phyloP scores from a whole-genome alignment of 129 eudicot genomes.

The Flaveria bidentis region DNA sequence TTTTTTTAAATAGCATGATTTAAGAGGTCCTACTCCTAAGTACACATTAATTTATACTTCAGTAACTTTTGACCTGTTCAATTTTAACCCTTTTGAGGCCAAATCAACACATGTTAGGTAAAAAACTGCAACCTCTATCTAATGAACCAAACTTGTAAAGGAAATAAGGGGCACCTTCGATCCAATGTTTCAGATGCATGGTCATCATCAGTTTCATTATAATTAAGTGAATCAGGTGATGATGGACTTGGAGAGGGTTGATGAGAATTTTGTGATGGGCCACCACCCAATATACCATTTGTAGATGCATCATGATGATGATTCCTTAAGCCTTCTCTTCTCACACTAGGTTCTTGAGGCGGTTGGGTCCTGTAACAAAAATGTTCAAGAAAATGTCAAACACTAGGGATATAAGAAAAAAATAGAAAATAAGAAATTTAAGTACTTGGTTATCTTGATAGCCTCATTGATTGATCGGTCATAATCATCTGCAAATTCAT shows the following conservation, averaged over 20 bases:
- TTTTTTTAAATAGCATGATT: neutral
- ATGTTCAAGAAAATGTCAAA: constrained; percentile 1
- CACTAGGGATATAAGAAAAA: constrained; percentile 11
- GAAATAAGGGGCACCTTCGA: constrained; percentile 55
- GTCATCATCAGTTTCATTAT: constrained; percentile 56
- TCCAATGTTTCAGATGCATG: constrained; percentile 59
- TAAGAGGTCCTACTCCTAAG: neutral
- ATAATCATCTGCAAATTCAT: constrained; percentile 77
- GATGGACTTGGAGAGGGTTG: constrained; percentile 38
- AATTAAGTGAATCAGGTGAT: constrained; percentile 57
- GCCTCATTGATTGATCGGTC: constrained; percentile 95
- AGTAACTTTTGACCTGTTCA: neutral
- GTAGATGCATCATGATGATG: constrained; percentile 33
- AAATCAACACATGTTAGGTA: neutral
- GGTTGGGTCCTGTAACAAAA: constrained; percentile 49
- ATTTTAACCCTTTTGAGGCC: neutral
- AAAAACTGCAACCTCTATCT: constrained; percentile 6
- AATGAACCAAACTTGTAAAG: neutral
- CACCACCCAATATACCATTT: constrained; percentile 66
- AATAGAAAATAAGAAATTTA: constrained; percentile 13
- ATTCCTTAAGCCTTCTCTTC: constrained; percentile 56
- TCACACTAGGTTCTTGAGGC: constrained; percentile 52
- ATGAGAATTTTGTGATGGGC: constrained; percentile 49
- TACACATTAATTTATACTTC: neutral
- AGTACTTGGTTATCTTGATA: constrained; percentile 81